These are phyloP conservation scores for Coriaria nepalensis DNA, from an alignment of 306 rosid genomes.

Conservation along the genomic window DNA sequence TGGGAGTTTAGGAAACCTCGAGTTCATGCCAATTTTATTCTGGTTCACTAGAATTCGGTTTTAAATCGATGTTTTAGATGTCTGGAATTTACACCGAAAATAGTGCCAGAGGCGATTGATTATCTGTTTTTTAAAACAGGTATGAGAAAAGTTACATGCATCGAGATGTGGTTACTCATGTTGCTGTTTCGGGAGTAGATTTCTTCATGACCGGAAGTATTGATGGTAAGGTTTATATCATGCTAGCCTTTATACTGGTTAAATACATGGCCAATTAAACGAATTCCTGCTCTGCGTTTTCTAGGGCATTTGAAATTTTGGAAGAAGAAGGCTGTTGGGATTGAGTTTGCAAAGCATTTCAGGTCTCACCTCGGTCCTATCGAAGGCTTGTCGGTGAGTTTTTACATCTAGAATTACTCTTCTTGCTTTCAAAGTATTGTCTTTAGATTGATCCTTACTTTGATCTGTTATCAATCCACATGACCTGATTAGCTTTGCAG, in stretches of 20 bases:
- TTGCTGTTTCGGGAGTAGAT: conserved; percentile 78
- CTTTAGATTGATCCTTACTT: neutral
- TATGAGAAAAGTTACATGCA: conserved; percentile 98
- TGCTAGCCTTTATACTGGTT: neutral
- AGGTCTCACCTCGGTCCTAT: conserved; percentile 96
- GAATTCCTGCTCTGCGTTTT: neutral
- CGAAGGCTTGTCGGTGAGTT: conserved; percentile 87
- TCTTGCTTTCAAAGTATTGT: conserved; percentile 1
- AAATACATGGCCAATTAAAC: too few relatives aligned
- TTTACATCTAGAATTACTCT: conserved; percentile 8
- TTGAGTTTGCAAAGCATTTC: conserved; percentile 95
- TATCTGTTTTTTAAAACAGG: conserved; percentile 26
- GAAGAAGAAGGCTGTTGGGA: conserved; percentile 83
- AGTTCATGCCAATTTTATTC: too few relatives aligned
- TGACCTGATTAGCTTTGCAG: conserved; percentile 71
- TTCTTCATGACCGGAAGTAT: conserved; percentile 85
- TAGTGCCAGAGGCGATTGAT: neutral
- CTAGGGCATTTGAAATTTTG: conserved; percentile 95
- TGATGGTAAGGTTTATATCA: conserved; percentile 41
- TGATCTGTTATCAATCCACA: conserved; percentile 7
- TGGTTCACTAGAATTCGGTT: too few relatives aligned
- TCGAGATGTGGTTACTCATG: conserved; percentile 90
- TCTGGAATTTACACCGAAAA: too few relatives aligned
- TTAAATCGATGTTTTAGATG: neutral
- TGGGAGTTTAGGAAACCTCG: too few relatives aligned